phyloP scores from a whole-genome alignment of 2,329 filamentous ascomycete species.

The Drechmeria coniospora region DNA sequence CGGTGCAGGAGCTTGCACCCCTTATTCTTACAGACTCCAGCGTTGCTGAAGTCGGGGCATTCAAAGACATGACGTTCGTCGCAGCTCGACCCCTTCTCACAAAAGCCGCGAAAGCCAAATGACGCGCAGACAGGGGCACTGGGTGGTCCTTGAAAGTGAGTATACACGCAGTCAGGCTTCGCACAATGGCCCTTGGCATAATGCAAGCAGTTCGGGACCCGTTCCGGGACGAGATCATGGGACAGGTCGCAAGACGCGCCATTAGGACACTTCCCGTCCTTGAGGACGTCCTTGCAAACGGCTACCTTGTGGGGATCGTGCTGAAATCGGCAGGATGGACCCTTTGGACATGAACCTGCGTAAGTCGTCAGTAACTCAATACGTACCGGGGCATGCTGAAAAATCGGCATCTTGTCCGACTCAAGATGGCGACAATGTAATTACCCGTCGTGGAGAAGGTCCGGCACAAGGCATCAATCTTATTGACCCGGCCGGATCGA shows the following conservation, averaged over 20 bases:
- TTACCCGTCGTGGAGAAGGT: constrained; percentile 54
- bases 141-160: constrained; percentile 66
- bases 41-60: constrained; percentile 91
- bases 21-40: constrained; percentile 63
- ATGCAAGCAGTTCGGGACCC: constrained; percentile 78
- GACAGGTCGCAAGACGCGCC: constrained; percentile 80
- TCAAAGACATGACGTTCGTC: constrained; percentile 76
- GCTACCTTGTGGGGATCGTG: constrained; percentile 82
- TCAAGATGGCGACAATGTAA: constrained; percentile 27
- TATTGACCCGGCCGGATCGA: constrained; percentile 41
- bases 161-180: constrained; percentile 73
- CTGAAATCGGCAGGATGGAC: constrained; percentile 61
- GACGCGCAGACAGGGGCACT: constrained; percentile 65
- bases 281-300: constrained; percentile 76
- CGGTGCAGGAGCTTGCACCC: constrained; percentile 78
- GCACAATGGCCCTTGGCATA: constrained; percentile 82
- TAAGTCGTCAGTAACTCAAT: constrained; percentile 27
- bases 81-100: constrained; percentile 66
- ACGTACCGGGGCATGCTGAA: constrained; percentile 15
- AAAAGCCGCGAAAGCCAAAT: constrained; percentile 81
- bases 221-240: constrained; percentile 69
- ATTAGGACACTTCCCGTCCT: constrained; percentile 60
- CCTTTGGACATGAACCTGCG: constrained; percentile 72
- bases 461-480: constrained; percentile 60
- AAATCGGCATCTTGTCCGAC: constrained; percentile 8